Evolutionary conservation across 495 filamentous ascomycete genomes (phyloP).

Genomic region (Platismatia glauca): DNA sequence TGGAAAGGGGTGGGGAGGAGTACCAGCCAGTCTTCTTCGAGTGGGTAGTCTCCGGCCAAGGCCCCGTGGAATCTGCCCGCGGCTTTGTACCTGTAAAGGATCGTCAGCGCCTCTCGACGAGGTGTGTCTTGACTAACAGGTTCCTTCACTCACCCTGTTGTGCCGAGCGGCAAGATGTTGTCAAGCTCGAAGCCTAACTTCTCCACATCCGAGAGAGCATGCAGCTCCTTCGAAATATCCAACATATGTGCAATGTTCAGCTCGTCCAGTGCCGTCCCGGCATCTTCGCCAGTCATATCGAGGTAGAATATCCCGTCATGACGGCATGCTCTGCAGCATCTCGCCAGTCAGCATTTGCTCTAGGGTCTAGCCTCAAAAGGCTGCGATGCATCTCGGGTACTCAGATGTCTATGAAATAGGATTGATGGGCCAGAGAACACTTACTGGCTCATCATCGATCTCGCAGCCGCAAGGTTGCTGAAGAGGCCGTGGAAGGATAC

Average conservation of each 20-base stretch:
- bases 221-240: background rate
- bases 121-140: background rate
- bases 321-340: background rate
- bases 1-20: background rate
- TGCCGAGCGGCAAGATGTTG: background rate
- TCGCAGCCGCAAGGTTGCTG: background rate
- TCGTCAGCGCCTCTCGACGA: background rate
- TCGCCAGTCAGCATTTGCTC: background rate
- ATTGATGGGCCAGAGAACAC: background rate
- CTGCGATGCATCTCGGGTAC: background rate
- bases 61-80: background rate
- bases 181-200: background rate
- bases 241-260: background rate
- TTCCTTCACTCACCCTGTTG: background rate
- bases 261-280: background rate
- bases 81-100: background rate
- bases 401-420: background rate
- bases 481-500: background rate
- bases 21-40: conserved; percentile 4
- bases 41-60: background rate
- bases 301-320: conserved; percentile 4
- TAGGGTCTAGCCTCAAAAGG: background rate
- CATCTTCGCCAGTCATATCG: background rate
- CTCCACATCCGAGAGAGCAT: background rate
- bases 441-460: conserved; percentile 1